Percentiles rank a stretch among this genome's conserved stretches.
Conservation (phyloP, 108 stramenopile species). For the Cyclotella choctawhatcheeana region DNA sequence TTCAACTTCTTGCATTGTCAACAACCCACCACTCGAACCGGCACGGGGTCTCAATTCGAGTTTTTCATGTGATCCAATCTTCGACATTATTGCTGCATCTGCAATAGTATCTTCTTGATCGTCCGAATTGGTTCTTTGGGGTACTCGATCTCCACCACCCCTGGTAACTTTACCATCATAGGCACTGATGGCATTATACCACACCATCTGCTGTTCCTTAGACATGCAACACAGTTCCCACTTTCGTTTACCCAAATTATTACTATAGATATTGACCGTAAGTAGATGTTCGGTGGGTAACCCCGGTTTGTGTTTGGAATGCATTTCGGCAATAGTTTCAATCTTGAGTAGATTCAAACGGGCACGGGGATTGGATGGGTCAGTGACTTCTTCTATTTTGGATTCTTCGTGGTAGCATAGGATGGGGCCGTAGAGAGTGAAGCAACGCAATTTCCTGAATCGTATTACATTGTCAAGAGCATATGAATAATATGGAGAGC, state of each 20-base stretch:
- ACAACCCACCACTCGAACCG: slow-evolving; percentile 1
- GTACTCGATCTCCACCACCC: not conserved
- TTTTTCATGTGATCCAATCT: slow-evolving; percentile 9
- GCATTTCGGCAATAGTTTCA: slow-evolving; percentile 62
- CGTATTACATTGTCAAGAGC: not conserved
- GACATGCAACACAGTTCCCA: slow-evolving; percentile 61
- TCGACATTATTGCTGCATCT: slow-evolving; percentile 1
- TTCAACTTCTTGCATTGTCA: slow-evolving; percentile 41
- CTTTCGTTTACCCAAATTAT: slow-evolving; percentile 47
- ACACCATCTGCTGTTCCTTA: slow-evolving; percentile 51
- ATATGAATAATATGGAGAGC: too few species aligned
- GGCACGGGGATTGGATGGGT: slow-evolving; percentile 47
- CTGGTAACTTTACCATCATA: slow-evolving; percentile 46
- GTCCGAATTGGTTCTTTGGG: not conserved
- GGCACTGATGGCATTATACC: slow-evolving; percentile 51
- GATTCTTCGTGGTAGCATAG: slow-evolving; percentile 61
- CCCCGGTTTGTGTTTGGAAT: slow-evolving; percentile 44
- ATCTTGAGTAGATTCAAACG: slow-evolving; percentile 44
- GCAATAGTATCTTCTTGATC: not conserved
- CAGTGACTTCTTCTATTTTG: slow-evolving; percentile 30
- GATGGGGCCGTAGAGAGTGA: slow-evolving; percentile 51
- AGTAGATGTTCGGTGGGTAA: slow-evolving; percentile 48
- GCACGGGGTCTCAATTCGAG: slow-evolving; percentile 6
- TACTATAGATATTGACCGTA: slow-evolving; percentile 52
- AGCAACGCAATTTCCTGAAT: slow-evolving; percentile 48